Base-by-base conservation (phyloP, 2,329 filamentous ascomycete genomes). In the Penicillium sp. region DNA sequence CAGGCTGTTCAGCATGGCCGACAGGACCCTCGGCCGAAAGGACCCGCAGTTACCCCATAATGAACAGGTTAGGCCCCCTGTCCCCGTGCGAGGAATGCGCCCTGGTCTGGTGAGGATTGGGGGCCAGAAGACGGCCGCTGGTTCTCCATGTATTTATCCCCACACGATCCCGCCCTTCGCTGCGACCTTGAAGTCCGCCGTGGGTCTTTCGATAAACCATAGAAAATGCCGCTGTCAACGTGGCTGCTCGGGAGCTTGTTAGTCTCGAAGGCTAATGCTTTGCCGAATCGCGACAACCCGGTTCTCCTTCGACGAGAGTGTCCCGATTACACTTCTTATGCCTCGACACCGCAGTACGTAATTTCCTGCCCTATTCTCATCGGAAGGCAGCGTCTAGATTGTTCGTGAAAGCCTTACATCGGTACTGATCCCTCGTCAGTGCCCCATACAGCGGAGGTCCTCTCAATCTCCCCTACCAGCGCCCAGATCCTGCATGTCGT, bases 381-480 rank as follows among this genome's bases (percentile, higher is more conserved):
- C 39, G 4, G 7, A 18, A 18, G 18, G 18, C 18, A 18, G 27
- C n/a, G 4, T 12, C 2, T 18, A 12, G 4, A 18, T 13, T 13
- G 9, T 35, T 9, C 34, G 27, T 24, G 25, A 27, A 25, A n/a
- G 11, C 36, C 25, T 9, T 9, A 25, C 6, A 13, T 39, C 6
- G 34, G 35, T 46, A 46, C 26, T 49, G 27, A 50, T 24, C 50
- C 27, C 4, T 12, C 24, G 39, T 39, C 52, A 95, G 90, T 66
- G 77, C 76, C 18, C 93, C 93, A 1, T 80, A 85, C 53, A 95
- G 88, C 67, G 75, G 83, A 18, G 93, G 93, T 1, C 85, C 86
- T 4, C 77, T 94, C 62, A 75, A 77, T 45, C 77, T 98, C 1
- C 90, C 93, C 0, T 97, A 82, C 68, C 93, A 98, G 67, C 80